Percentiles rank a stretch among this genome's conserved stretches.
These are phyloP conservation scores for Stephania yunnanensis DNA, from an alignment of 164 flowering plant species.

Conservation along the genomic window DNA sequence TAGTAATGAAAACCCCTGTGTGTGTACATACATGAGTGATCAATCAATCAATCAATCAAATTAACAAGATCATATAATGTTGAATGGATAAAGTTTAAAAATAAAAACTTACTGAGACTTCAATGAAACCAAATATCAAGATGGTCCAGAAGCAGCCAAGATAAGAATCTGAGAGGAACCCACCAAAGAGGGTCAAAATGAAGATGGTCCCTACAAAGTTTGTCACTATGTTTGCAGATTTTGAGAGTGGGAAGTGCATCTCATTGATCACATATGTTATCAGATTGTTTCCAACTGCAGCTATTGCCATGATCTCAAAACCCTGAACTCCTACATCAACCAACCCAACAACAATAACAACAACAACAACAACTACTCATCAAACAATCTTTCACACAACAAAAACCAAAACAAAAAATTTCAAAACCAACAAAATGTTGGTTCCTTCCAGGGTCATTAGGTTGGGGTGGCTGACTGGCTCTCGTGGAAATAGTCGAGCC, in stretches of 20 bases:
- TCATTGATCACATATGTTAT: conserved; percentile 81
- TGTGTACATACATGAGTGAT: not conserved
- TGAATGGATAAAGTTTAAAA: not conserved
- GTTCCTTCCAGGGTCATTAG: too few relatives aligned
- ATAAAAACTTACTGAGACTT: conserved; percentile 58
- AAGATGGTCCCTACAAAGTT: conserved; percentile 91
- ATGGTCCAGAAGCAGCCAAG: conserved; percentile 93
- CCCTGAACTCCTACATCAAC: conserved; percentile 58
- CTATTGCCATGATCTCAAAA: conserved; percentile 91
- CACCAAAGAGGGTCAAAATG: conserved; percentile 78
- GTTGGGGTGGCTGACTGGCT: too few relatives aligned
- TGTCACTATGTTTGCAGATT: conserved; percentile 84
- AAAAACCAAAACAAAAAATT: too few relatives aligned
- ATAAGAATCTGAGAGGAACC: conserved; percentile 84
- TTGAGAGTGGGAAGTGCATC: conserved; percentile 80
- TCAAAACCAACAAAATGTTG: too few relatives aligned
- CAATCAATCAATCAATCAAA: too few relatives aligned
- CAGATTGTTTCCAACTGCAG: conserved; percentile 91
- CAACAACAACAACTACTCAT: too few relatives aligned
- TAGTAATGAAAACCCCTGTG: conserved; percentile 43
- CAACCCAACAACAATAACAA: not conserved
- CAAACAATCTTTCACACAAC: too few relatives aligned
- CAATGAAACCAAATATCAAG: conserved; percentile 85
- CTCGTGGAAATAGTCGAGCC: too few relatives aligned
- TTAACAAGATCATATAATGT: too few relatives aligned